phyloP scores from a whole-genome alignment of 345 rosid genomes.

The Ceriops zippeliana region DNA sequence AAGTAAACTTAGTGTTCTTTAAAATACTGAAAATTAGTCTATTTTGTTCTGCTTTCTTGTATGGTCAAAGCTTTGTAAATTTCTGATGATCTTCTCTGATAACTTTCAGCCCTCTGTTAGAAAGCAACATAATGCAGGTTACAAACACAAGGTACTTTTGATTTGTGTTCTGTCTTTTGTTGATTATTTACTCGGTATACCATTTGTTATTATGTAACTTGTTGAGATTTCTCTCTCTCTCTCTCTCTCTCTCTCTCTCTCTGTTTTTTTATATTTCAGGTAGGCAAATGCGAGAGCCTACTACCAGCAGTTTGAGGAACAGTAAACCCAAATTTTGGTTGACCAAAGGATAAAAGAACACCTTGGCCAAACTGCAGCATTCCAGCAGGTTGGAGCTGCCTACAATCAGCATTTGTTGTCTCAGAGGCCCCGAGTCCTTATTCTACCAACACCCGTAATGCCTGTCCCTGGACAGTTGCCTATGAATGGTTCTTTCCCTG shows the following conservation, averaged over 20 bases:
- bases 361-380: slow-evolving; percentile 85
- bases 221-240: not conserved
- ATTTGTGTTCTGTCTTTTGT: not conserved
- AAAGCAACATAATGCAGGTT: slow-evolving; percentile 98
- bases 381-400: slow-evolving; percentile 84
- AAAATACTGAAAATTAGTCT: too few species aligned
- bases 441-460: slow-evolving; percentile 63
- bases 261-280: not conserved
- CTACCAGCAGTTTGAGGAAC: slow-evolving; percentile 99
- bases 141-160: slow-evolving; percentile 83
- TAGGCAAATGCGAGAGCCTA: slow-evolving; percentile 90
- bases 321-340: slow-evolving; percentile 89
- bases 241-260: not conserved
- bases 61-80: too few species aligned
- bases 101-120: slow-evolving; percentile 88
- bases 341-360: slow-evolving; percentile 97
- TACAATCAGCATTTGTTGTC: slow-evolving; percentile 78
- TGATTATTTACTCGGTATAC: not conserved
- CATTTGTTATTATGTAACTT: not conserved
- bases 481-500: slow-evolving; percentile 45
- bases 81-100: not conserved
- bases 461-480: slow-evolving; percentile 44
- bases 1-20: too few species aligned
- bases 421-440: slow-evolving; percentile 77
- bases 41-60: too few species aligned